phyloP scores from a whole-genome alignment of 371 early-diverging fungal genomes.

The Mucor indicus region DNA sequence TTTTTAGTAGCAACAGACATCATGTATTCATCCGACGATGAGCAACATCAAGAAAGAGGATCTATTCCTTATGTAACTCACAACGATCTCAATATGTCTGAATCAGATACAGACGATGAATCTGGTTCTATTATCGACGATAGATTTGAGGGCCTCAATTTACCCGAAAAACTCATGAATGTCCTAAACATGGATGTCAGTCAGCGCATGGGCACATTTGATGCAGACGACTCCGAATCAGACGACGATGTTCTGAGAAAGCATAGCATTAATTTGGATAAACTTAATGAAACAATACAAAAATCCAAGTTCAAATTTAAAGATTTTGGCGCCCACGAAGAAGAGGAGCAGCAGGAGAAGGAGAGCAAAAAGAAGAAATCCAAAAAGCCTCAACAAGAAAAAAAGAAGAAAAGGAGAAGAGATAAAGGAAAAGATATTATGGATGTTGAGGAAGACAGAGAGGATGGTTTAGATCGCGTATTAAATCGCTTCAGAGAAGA shows the following conservation, averaged over 20 bases:
- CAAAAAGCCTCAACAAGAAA: constrained; percentile 12
- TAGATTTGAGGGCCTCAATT: constrained; percentile 6
- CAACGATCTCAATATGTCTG: no score
- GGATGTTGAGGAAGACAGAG: neutral
- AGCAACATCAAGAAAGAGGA: no score
- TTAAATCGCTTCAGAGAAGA: neutral
- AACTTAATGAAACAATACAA: constrained; percentile 2
- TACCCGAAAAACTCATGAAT: constrained; percentile 12
- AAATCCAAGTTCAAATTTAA: constrained; percentile 6
- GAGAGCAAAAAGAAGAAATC: neutral
- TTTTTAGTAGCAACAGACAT: no score
- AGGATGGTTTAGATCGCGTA: neutral
- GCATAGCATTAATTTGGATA: constrained; percentile 1
- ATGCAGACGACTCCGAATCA: constrained; percentile 10
- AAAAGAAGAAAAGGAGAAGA: constrained; percentile 10
- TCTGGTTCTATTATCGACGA: constrained; percentile 8
- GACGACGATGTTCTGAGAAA: neutral
- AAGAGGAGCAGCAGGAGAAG: neutral
- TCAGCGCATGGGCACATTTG: neutral
- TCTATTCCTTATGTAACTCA: no score
- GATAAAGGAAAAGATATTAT: neutral
- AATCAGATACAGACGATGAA: constrained; percentile 20
- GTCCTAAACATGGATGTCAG: constrained; percentile 1
- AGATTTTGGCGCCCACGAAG: constrained; percentile 7
- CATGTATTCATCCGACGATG: no score